Conservation (phyloP, 225 moss, liverwort and hornwort genomes). For the Bryum argenteum region DNA sequence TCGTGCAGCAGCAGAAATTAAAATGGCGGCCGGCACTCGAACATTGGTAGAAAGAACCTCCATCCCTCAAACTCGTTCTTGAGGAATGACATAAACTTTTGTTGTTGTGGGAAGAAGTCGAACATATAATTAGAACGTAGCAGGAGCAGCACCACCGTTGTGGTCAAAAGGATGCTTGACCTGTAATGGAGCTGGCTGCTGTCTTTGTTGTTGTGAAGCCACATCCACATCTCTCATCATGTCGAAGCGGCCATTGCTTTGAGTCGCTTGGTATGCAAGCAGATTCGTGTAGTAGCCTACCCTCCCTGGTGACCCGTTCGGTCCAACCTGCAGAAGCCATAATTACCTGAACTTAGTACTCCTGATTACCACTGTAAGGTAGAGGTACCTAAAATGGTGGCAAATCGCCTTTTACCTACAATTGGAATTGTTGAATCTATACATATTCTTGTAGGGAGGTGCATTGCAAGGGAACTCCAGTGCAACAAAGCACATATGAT, state of each 20-base stretch:
- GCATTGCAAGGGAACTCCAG: no score
- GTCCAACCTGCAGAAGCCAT: slow-evolving; percentile 37
- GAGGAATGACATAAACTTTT: slow-evolving; percentile 21
- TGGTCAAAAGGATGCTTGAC: slow-evolving; percentile 55
- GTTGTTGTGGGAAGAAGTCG: background rate
- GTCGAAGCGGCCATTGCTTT: slow-evolving; percentile 50
- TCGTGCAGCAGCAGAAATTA: slow-evolving; percentile 34
- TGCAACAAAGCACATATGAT: no score
- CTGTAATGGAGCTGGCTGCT: slow-evolving; percentile 19
- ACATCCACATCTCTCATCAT: slow-evolving; percentile 57
- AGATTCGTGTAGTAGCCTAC: slow-evolving; percentile 53
- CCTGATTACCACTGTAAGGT: no score
- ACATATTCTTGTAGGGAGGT: no score
- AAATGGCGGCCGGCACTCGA: slow-evolving; percentile 26
- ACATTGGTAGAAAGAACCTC: slow-evolving; percentile 28
- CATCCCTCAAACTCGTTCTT: slow-evolving; percentile 35
- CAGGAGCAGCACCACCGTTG: slow-evolving; percentile 35
- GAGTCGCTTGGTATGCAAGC: slow-evolving; percentile 43
- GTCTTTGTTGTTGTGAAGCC: slow-evolving; percentile 38
- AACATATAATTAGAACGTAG: slow-evolving; percentile 40
- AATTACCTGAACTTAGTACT: no score
- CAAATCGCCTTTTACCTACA: no score
- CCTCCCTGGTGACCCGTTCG: slow-evolving; percentile 48
- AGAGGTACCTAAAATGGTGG: no score
- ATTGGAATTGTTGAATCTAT: no score